Evolutionary conservation across 768 basidiomycete species (phyloP).

Genomic region (Cystobasidium tubakii): DNA sequence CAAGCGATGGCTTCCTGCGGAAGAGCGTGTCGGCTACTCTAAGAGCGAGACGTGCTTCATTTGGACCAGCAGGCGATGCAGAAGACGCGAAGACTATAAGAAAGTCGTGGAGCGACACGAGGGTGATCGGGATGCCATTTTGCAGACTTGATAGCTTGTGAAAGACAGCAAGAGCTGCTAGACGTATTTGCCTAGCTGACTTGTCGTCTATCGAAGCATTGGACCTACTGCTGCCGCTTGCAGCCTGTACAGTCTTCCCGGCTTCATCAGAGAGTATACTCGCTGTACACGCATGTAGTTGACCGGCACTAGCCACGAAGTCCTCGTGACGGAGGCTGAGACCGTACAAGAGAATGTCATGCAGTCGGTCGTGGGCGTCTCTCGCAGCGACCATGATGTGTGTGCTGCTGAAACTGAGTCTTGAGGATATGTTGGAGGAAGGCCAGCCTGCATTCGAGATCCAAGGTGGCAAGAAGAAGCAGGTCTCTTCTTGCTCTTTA

Average conservation of each 20-base stretch:
- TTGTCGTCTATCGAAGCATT: neutral
- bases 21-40: conserved; percentile 5
- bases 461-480: too few relatives aligned
- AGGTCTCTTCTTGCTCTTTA: too few relatives aligned
- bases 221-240: neutral
- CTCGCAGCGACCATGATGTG: neutral
- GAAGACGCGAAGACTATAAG: conserved; percentile 4
- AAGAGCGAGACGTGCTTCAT: neutral
- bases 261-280: neutral
- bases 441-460: too few relatives aligned
- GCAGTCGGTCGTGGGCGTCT: neutral
- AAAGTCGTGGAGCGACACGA: conserved; percentile 11
- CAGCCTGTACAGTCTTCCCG: neutral
- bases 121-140: neutral
- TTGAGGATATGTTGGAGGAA: too few relatives aligned
- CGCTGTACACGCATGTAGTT: neutral
- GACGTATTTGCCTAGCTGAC: neutral
- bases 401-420: too few relatives aligned
- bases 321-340: neutral
- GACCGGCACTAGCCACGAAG: neutral
- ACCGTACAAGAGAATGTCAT: neutral
- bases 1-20: conserved; percentile 9
- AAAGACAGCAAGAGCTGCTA: conserved; percentile 15
- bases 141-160: neutral
- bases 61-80: neutral